phyloP scores from a whole-genome alignment of 164 flowering plant species.

The Nymphaea thermarum region DNA sequence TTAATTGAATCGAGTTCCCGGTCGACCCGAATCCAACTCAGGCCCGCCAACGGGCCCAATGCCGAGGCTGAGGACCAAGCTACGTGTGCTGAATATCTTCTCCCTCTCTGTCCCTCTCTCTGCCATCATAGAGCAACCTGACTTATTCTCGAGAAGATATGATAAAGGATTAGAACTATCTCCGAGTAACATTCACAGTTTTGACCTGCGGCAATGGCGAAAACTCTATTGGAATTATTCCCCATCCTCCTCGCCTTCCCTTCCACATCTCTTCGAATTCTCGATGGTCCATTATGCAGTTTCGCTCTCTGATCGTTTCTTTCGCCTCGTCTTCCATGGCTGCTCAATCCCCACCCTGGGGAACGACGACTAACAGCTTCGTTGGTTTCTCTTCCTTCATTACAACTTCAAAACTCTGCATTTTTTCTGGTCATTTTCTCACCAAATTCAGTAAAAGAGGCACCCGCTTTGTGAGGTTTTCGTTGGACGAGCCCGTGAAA shows the following conservation, averaged over 20 bases:
- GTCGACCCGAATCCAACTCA: too few relatives aligned
- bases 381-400: background rate
- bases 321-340: background rate
- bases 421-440: background rate
- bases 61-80: too few relatives aligned
- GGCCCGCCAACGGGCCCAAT: too few relatives aligned
- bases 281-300: background rate
- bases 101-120: too few relatives aligned
- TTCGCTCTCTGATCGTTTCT: background rate
- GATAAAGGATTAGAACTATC: too few relatives aligned
- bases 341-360: background rate
- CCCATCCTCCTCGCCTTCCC: background rate
- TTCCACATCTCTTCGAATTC: background rate
- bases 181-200: too few relatives aligned
- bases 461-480: background rate
- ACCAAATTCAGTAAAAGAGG: background rate
- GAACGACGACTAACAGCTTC: background rate
- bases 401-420: background rate
- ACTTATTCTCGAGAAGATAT: too few relatives aligned
- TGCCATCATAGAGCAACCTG: too few relatives aligned
- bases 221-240: background rate
- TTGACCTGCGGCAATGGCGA: too few relatives aligned
- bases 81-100: too few relatives aligned
- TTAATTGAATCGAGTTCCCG: too few relatives aligned
- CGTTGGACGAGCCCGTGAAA: background rate